Percentiles rank a stretch among this genome's conserved stretches.
Conservation (phyloP, 257 asterid species). For the Fraxinus americana region DNA sequence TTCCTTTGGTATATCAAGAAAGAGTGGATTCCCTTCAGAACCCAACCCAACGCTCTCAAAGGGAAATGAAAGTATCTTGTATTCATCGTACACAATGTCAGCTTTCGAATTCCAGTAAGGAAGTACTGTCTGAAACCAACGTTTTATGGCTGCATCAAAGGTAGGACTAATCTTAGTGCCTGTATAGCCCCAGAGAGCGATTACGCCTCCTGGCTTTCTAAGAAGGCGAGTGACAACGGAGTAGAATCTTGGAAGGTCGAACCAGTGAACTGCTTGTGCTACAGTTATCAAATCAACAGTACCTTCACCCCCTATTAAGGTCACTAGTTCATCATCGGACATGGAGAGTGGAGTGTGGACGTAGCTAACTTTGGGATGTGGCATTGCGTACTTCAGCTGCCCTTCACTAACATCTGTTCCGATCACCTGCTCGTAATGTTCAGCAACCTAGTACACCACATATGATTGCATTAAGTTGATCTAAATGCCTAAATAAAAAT, state of each 20-base stretch:
- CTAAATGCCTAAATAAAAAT: too few relatives aligned
- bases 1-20: conserved; percentile 32
- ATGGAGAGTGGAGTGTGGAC: conserved; percentile 33
- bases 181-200: conserved; percentile 36
- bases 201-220: conserved; percentile 32
- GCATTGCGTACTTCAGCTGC: conserved; percentile 34
- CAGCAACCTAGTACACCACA: conserved; percentile 22
- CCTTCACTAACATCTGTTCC: conserved; percentile 41
- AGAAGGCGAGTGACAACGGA: conserved; percentile 28
- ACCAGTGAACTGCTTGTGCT: conserved; percentile 49
- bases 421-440: conserved; percentile 36
- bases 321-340: conserved; percentile 30
- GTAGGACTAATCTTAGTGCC: conserved; percentile 13
- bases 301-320: conserved; percentile 21
- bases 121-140: conserved; percentile 8
- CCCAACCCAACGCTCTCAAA: conserved; percentile 36
- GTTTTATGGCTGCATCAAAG: conserved; percentile 23
- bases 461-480: too few relatives aligned
- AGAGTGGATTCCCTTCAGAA: conserved; percentile 29
- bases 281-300: conserved; percentile 33
- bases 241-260: conserved; percentile 45
- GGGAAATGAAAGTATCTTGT: conserved; percentile 32
- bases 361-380: conserved; percentile 33
- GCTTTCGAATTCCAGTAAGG: conserved; percentile 33
- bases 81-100: conserved; percentile 9